Evolutionary conservation across 352 stramenopile species (phyloP).

Genomic region (Globisporangium splendens): DNA sequence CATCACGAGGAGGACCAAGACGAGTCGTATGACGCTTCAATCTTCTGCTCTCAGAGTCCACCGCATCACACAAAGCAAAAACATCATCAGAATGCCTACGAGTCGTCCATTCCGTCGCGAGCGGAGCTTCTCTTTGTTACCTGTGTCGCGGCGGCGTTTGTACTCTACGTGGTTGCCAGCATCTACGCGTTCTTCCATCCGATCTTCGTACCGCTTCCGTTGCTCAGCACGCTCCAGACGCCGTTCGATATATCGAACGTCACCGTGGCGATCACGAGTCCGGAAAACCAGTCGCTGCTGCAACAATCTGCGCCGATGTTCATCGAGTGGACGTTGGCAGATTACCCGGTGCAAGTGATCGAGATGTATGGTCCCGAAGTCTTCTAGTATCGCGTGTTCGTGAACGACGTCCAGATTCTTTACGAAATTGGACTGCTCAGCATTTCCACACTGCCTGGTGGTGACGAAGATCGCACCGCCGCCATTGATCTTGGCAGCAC

Average conservation of each 20-base stretch:
- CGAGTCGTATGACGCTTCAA: too few relatives aligned
- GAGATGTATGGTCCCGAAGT: conserved; percentile 35
- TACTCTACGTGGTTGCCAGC: conserved; percentile 37
- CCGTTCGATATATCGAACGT: conserved; percentile 48
- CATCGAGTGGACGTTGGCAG: conserved; percentile 37
- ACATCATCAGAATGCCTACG: not conserved
- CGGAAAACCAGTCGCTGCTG: conserved; percentile 16
- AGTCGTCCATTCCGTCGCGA: not conserved
- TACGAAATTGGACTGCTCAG: conserved; percentile 37
- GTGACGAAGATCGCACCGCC: not conserved
- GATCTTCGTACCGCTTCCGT: conserved; percentile 30
- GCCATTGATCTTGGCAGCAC: too few relatives aligned
- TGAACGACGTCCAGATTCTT: conserved; percentile 29
- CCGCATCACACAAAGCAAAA: too few relatives aligned
- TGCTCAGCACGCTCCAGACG: conserved; percentile 27
- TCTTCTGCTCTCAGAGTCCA: too few relatives aligned
- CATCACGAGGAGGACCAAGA: not conserved
- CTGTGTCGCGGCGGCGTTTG: conserved; percentile 22
- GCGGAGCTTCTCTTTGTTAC: conserved; percentile 23
- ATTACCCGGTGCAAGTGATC: conserved; percentile 36
- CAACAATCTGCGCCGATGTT: conserved; percentile 14
- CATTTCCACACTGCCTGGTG: conserved; percentile 8
- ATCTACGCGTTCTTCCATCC: conserved; percentile 43
- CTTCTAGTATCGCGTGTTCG: conserved; percentile 36
- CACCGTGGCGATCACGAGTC: conserved; percentile 29